Evolutionary conservation across 2,329 filamentous ascomycete genomes (phyloP).

Genomic region (Diaporthe sp.): DNA sequence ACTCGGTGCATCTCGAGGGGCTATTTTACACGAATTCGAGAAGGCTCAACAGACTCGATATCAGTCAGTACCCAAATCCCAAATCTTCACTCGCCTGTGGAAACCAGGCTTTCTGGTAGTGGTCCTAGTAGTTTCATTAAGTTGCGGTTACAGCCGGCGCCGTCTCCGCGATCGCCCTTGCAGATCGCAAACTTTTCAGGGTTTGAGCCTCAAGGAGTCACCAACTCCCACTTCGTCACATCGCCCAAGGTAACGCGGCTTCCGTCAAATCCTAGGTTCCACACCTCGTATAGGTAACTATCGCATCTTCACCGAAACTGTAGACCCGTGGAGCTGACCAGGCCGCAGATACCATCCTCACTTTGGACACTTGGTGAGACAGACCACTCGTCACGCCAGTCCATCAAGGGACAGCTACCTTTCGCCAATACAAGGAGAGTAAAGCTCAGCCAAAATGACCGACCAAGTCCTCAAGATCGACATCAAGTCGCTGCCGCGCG

Average conservation of each 20-base stretch:
- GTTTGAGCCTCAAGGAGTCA: slow-evolving; percentile 19
- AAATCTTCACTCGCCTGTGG: background rate
- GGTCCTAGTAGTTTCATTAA: background rate
- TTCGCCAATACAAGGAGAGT: background rate
- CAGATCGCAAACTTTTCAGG: slow-evolving; percentile 39
- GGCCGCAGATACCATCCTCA: background rate
- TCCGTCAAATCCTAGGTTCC: background rate
- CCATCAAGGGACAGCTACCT: background rate
- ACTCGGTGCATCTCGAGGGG: background rate
- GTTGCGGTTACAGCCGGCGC: slow-evolving; percentile 35
- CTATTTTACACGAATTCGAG: background rate
- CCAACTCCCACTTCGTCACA: background rate
- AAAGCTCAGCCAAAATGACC: slow-evolving; percentile 24
- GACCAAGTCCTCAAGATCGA: slow-evolving; percentile 44
- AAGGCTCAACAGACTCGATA: background rate
- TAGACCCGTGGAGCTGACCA: background rate
- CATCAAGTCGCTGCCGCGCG: slow-evolving; percentile 50
- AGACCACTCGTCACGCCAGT: background rate
- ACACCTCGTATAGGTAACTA: background rate
- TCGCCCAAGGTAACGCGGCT: background rate
- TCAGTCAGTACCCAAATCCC: background rate
- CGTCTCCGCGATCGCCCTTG: slow-evolving; percentile 39
- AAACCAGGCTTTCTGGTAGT: background rate
- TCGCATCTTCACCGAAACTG: background rate
- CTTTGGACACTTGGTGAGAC: background rate